Percentiles rank a stretch among this genome's conserved stretches.
Conservation (phyloP, 495 filamentous ascomycete genomes). For the Saxophila tyrrhenica region DNA sequence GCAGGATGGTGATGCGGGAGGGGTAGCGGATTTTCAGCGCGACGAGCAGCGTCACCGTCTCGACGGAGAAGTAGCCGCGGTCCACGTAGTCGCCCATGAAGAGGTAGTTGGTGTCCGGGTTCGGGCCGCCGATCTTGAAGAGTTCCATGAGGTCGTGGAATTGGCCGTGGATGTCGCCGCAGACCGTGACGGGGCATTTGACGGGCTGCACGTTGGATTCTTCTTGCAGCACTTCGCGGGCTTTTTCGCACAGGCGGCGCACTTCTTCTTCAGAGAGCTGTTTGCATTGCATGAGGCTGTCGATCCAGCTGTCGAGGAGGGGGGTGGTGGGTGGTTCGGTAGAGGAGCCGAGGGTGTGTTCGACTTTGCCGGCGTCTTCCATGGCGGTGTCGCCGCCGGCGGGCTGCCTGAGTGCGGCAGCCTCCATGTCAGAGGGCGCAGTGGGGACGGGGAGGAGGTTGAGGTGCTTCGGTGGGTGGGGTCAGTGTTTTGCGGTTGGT, state of each 20-base stretch:
- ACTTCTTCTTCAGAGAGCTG: slow-evolving; percentile 92
- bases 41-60: slow-evolving; percentile 88
- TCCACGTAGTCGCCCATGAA: slow-evolving; percentile 95
- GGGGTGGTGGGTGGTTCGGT: slow-evolving; percentile 76
- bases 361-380: slow-evolving; percentile 83
- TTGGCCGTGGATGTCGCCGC: slow-evolving; percentile 58
- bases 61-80: slow-evolving; percentile 92
- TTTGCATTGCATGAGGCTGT: slow-evolving; percentile 96
- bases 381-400: slow-evolving; percentile 86
- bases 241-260: slow-evolving; percentile 93
- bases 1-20: slow-evolving; percentile 89
- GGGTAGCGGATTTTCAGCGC: slow-evolving; percentile 94
- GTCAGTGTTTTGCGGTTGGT: not conserved
- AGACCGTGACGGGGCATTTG: slow-evolving; percentile 38
- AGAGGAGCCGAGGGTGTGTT: slow-evolving; percentile 56
- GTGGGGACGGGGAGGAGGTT: not conserved
- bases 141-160: slow-evolving; percentile 29
- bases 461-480: not conserved
- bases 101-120: slow-evolving; percentile 27
- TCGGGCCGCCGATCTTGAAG: slow-evolving; percentile 25
- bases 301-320: slow-evolving; percentile 95
- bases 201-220: slow-evolving; percentile 99
- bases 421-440: slow-evolving; percentile 15
- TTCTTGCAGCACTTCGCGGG: slow-evolving; percentile 88
- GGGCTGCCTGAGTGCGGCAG: slow-evolving; percentile 14